Evolutionary conservation across 2,329 filamentous ascomycete species (phyloP), one percentile per base, ranked within the genome.

Genomic region (Sordariomycetes sp.): DNA sequence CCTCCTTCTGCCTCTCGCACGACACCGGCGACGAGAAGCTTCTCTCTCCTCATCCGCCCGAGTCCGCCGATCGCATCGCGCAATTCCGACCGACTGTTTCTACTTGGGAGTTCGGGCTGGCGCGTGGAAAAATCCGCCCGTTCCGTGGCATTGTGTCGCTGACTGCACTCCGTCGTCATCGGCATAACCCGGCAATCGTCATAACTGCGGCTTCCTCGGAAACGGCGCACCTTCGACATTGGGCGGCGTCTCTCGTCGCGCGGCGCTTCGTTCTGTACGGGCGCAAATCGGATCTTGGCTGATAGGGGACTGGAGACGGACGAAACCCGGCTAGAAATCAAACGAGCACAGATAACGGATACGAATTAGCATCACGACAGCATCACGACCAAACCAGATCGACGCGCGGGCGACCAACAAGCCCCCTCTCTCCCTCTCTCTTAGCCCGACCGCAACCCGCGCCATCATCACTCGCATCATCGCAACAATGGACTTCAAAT

Each of bases 401-500:
- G 28, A 3, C 28, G 28, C 28, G 28, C 28, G 28, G 28, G 28
- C 28, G n/a, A 32, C 28, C 28, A 32, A 32, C 28, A 32, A 8
- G n/a, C n/a, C n/a, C n/a, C n/a, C n/a, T n/a, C n/a, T 48, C 20
- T 48, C 45, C n/a, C 20, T 6, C n/a, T 10, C 12, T 50, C 45
- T n/a, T n/a, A n/a, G 12, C 17, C 22, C 45, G 20, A 50, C 45
- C 12, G 8, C n/a, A 12, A 50, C n/a, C n/a, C 45, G 22, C 10
- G n/a, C 45, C 10, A 50, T 10, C 45, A 50, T 22, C 45, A 50
- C 22, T 3, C 10, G 10, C n/a, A 10, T 4, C 45, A n/a, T 3
- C 22, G n/a, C 22, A n/a, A 68, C 57, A 58, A 74, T 74, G 72
- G 70, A 73, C 62, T 63, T 72, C 52, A 59, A 68, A 58, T 67